These are phyloP conservation scores for Wickerhamiella bombiphila DNA, from an alignment of 805 yeast species.

Conservation along the genomic window DNA sequence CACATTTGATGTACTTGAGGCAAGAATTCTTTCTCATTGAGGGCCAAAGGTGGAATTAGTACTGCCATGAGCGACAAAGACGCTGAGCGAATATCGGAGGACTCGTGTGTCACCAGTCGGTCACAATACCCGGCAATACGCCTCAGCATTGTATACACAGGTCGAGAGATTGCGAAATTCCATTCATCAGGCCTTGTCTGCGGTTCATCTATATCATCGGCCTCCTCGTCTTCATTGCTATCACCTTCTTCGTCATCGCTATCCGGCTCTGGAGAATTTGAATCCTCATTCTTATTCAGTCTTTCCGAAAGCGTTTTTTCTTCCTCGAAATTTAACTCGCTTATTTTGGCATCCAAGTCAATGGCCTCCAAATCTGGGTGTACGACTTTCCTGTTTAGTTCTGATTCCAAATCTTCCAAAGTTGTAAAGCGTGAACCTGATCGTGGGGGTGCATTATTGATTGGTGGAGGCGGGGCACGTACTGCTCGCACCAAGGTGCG, in stretches of 20 bases:
- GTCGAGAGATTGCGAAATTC: constrained; percentile 52
- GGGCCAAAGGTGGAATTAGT: constrained; percentile 39
- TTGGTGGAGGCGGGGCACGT: constrained; percentile 1
- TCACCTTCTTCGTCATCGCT: constrained; percentile 21
- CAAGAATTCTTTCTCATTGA: constrained; percentile 30
- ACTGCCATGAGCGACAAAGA: constrained; percentile 36
- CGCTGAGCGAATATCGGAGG: constrained; percentile 40
- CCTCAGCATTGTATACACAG: constrained; percentile 42
- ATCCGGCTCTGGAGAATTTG: constrained; percentile 1
- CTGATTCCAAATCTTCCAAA: constrained; percentile 15
- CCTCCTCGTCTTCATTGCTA: constrained; percentile 18
- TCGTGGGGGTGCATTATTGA: neutral
- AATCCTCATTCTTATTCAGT: constrained; percentile 17
- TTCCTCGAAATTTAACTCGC: neutral
- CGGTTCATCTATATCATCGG: constrained; percentile 24
- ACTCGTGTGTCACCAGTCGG: constrained; percentile 50
- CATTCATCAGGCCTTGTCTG: constrained; percentile 33
- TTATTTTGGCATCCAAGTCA: neutral
- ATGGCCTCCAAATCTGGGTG: constrained; percentile 17
- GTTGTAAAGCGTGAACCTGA: constrained; percentile 4
- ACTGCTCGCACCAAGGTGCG: constrained; percentile 11
- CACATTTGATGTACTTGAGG: constrained; percentile 41
- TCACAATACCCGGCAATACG: constrained; percentile 58
- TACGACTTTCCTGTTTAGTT: constrained; percentile 15
- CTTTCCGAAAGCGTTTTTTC: neutral